These are phyloP conservation scores for Zygoascus hellenicus DNA, from an alignment of 1,139 yeast species.

Conservation along the genomic window DNA sequence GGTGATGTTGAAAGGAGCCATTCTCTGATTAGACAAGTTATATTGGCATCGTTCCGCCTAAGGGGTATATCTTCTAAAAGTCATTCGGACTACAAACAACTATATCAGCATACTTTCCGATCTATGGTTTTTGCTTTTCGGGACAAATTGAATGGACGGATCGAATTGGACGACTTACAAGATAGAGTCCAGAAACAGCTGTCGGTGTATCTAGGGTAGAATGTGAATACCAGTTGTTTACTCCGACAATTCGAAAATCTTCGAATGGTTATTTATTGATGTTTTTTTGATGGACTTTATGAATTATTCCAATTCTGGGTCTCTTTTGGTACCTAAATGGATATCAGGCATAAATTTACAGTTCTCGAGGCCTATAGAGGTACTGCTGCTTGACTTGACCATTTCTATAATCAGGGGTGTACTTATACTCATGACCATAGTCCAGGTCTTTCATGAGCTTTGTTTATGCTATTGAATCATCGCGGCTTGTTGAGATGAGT, in stretches of 20 bases:
- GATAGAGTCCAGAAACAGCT: slow-evolving; percentile 25
- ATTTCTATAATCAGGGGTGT: slow-evolving; percentile 70
- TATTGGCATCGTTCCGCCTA: slow-evolving; percentile 31
- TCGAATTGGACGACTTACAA: slow-evolving; percentile 20
- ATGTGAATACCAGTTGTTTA: background rate
- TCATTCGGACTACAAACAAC: slow-evolving; percentile 25
- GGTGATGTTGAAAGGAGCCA: slow-evolving; percentile 12
- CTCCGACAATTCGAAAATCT: background rate
- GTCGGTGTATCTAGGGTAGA: slow-evolving; percentile 17
- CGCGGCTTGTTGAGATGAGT: no score
- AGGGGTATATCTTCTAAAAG: slow-evolving; percentile 27
- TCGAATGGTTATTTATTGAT: background rate
- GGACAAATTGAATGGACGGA: slow-evolving; percentile 11
- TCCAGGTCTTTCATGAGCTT: slow-evolving; percentile 82
- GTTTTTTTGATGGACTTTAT: background rate
- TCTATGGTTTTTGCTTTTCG: slow-evolving; percentile 29
- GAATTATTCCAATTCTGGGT: no score
- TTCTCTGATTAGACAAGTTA: slow-evolving; percentile 27
- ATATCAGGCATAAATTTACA: slow-evolving; percentile 37
- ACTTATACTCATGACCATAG: slow-evolving; percentile 77
- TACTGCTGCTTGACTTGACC: slow-evolving; percentile 67
- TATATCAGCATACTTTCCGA: slow-evolving; percentile 27
- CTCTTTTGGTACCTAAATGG: slow-evolving; percentile 34
- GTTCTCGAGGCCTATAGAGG: slow-evolving; percentile 27
- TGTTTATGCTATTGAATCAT: no score